Evolutionary conservation across 176 grass and related monocot species (phyloP), one percentile per base, ranked within the genome.

Genomic region (Alopecurus myosuroides): DNA sequence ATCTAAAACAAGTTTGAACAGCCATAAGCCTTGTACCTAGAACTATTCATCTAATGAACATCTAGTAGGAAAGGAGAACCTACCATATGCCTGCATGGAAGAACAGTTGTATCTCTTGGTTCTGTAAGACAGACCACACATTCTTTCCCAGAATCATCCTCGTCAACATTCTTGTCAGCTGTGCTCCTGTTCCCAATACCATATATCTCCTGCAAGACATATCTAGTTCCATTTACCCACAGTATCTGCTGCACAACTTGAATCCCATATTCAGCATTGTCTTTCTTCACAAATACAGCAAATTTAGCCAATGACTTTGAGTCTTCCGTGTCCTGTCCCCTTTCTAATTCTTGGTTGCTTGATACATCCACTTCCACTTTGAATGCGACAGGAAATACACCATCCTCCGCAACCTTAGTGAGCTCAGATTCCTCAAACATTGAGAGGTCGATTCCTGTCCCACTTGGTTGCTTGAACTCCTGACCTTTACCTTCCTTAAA

Each of bases 11-110:
- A 68, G 23, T 77, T 33, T 68, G 8, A 44, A 60, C 70, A 73
- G 31, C 30, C 66, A 70, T 50, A 72, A 73, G 28, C 66, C 39
- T 45, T 77, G 70, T 22, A 40, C 19, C 41, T 5, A 55, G 17
- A 28, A 65, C 36, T 31, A 68, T 68, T 56, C 15, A 34, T 74
- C 20, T 48, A 49, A 81, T 64, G 53, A 36, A 33, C 13, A 56
- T 12, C 22, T 39, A 69, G 62, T 67, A 55, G 20, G 39, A 84
- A 57, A 52, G 25, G 52, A 77, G 73, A 80, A 80, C 73, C 66
- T 82, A 94, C 92, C 92, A 94, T 94, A 80, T 94, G 92, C 65
- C 92, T 84, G 71, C 92, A 94, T 29, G 92, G 88, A 36, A 94
- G 88, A 30, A 94, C 76, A 52, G 88, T 86, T 25, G 88, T 91